Evolutionary conservation across 192 early-diverging fungal species (phyloP), one percentile per base, ranked within the genome.

Genomic region (Funneliformis mosseae): DNA sequence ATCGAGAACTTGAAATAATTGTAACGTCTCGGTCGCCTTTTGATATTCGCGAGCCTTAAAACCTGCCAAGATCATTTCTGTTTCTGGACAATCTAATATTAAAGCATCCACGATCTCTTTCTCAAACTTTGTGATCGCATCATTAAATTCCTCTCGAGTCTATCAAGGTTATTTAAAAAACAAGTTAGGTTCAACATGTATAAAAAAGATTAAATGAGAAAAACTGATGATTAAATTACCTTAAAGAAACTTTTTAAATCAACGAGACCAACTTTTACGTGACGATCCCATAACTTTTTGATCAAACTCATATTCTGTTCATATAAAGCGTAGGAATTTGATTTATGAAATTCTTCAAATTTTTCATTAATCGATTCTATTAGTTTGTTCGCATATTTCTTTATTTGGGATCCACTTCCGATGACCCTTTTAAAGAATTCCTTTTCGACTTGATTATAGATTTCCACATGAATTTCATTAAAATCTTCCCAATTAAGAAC

Each of bases 321-420:
- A 23, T 42, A 62, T 50, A 77, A 64, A 41, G 60, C 76, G 14
- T 43, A 43, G 8, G 76, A 77, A 64, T 77, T 77, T 21, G 28
- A 21, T 45, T 77, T 21, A 63, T 64, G 4, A 77, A 45, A 77
- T 41, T n/a, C 14, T 10, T 39, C 18, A 23, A 42, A 66, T 25
- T 21, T 41, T 41, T 64, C 33, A 42, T 39, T 62, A 23, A 77
- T 77, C 28, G 16, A 10, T 2, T 25, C 21, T 7, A n/a, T 14
- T 21, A 77, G 66, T 64, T 77, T 42, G 18, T 77, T 16, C 33
- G 21, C 18, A 23, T 25, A 64, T 46, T 23, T 39, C 14, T 21
- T 8, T 41, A 77, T 66, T 14, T 66, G 62, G 8, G 16, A 18
- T n/a, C n/a, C 41, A 10, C 61, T 59, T 16, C 76, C 76, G 5